Evolutionary conservation across 2,329 filamentous ascomycete species (phyloP).

Genomic region (Pseudocercospora eumusae): DNA sequence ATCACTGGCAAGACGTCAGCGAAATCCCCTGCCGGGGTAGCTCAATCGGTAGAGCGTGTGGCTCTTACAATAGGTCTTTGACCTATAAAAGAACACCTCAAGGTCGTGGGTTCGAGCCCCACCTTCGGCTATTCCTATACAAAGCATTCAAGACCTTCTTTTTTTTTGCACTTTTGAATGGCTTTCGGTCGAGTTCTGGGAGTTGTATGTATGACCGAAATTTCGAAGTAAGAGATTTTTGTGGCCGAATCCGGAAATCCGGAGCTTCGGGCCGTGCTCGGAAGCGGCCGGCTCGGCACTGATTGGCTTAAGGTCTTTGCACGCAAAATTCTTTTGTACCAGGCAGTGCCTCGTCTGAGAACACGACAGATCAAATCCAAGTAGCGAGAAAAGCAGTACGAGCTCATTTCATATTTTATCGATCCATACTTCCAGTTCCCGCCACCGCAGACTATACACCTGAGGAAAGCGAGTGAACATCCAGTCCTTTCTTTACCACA

Average conservation of each 20-base stretch:
- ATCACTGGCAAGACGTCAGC: neutral
- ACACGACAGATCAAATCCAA: neutral
- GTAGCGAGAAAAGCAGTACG: neutral
- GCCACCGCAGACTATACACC: neutral
- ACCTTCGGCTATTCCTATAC: slow-evolving; percentile 33
- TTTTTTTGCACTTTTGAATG: neutral
- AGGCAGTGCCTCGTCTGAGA: neutral
- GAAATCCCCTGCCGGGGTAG: slow-evolving; percentile 46
- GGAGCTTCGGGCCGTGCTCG: neutral
- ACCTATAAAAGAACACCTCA: slow-evolving; percentile 23
- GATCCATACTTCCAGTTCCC: neutral
- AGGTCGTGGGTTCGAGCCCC: slow-evolving; percentile 34
- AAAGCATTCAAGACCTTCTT: slow-evolving; percentile 3
- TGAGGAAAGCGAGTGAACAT: neutral
- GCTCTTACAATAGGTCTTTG: slow-evolving; percentile 25
- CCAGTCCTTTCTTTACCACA: neutral
- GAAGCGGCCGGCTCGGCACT: neutral
- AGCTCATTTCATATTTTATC: neutral
- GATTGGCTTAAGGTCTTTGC: neutral
- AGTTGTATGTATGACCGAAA: neutral
- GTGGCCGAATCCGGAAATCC: neutral
- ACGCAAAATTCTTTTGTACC: neutral
- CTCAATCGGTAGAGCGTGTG: slow-evolving; percentile 53
- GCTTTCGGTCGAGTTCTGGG: neutral
- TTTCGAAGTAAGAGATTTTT: neutral